Conservation (phyloP, 1,284 basidiomycete genomes). For the Amylostereum chailletii region DNA sequence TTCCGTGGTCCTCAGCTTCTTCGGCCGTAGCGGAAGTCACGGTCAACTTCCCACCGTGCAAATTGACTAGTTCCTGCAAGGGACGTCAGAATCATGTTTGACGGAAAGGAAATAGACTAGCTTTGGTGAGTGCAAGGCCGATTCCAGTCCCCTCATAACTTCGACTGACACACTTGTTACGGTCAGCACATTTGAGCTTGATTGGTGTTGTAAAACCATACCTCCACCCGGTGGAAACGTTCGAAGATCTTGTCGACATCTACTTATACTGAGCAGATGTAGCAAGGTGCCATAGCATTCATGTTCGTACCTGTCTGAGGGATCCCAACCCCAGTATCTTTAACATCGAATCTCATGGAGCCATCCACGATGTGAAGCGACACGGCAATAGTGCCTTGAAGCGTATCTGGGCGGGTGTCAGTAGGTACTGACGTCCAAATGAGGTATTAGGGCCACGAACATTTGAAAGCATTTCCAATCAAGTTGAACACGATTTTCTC, state of each 20-base stretch:
- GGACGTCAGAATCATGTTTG: no score
- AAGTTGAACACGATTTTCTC: slow-evolving; percentile 25
- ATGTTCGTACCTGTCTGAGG: slow-evolving; percentile 4
- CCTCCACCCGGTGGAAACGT: slow-evolving; percentile 19
- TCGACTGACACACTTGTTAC: slow-evolving; percentile 15
- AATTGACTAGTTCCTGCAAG: not conserved
- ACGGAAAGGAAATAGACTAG: slow-evolving; percentile 15
- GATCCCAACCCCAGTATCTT: slow-evolving; percentile 21
- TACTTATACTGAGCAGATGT: not conserved
- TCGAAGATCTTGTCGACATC: slow-evolving; percentile 19
- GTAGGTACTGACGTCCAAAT: not conserved
- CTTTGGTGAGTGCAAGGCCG: slow-evolving; percentile 22
- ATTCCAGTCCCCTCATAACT: slow-evolving; percentile 25
- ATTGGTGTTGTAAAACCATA: no score
- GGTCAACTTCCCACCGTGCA: slow-evolving; percentile 18
- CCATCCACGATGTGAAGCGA: not conserved
- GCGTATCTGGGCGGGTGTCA: not conserved
- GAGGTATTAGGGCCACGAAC: slow-evolving; percentile 4
- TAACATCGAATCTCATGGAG: slow-evolving; percentile 8
- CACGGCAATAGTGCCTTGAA: not conserved
- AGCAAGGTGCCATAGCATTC: no score
- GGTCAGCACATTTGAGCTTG: no score
- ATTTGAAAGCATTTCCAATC: slow-evolving; percentile 24
- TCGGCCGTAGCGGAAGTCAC: slow-evolving; percentile 7
- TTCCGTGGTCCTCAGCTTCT: slow-evolving; percentile 10